Evolutionary conservation across 805 yeast genomes (phyloP).

Genomic region (Blastobotrys attinorum): DNA sequence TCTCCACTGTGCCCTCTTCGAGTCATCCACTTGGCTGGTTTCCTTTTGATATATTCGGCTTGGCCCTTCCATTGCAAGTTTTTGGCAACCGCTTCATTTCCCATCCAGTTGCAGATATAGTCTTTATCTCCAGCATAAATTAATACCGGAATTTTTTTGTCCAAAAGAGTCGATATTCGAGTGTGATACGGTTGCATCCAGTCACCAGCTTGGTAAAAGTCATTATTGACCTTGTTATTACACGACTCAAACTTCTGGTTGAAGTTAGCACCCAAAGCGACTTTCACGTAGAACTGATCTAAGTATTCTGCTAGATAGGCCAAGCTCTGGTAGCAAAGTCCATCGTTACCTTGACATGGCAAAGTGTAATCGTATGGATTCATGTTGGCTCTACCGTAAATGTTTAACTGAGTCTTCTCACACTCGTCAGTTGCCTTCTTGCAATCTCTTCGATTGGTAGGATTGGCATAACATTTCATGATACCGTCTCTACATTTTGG

Average conservation of each 20-base stretch:
- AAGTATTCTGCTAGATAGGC: slow-evolving; percentile 44
- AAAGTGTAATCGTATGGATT: slow-evolving; percentile 60
- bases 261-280: slow-evolving; percentile 57
- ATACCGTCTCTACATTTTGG: slow-evolving; percentile 60
- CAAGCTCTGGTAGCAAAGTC: slow-evolving; percentile 48
- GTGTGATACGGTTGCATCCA: slow-evolving; percentile 59
- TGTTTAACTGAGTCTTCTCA: slow-evolving; percentile 55
- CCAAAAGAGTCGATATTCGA: slow-evolving; percentile 49
- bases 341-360: slow-evolving; percentile 42
- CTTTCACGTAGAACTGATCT: slow-evolving; percentile 46
- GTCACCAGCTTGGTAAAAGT: slow-evolving; percentile 55
- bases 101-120: slow-evolving; percentile 88
- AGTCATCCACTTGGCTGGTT: slow-evolving; percentile 22
- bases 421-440: slow-evolving; percentile 82
- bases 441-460: slow-evolving; percentile 60
- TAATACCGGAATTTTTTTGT: slow-evolving; percentile 66
- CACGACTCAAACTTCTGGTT: slow-evolving; percentile 54
- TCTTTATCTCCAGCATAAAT: slow-evolving; percentile 95
- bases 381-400: slow-evolving; percentile 51
- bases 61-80: slow-evolving; percentile 57
- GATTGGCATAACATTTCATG: slow-evolving; percentile 61
- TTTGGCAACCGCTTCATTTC: slow-evolving; percentile 77
- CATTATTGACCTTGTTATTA: slow-evolving; percentile 63
- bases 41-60: slow-evolving; percentile 37
- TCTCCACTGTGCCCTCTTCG: slow-evolving; percentile 17